Base-by-base conservation (phyloP, 495 filamentous ascomycete species). In the Hypoxylon crocopeplum region DNA sequence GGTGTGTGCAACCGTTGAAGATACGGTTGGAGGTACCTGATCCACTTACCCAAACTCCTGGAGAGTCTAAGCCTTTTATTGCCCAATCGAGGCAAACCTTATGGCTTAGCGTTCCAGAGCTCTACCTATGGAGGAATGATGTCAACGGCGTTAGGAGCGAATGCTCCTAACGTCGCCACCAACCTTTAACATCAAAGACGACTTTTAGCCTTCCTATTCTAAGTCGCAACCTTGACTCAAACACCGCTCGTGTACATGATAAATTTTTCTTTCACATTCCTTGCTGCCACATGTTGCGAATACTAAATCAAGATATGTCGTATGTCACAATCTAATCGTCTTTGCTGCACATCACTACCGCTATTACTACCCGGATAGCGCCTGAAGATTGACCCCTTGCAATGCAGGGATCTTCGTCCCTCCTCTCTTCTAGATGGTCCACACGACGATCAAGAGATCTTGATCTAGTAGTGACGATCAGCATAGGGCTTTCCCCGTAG, bases 91-190 rank as follows among this genome's bases (percentile, higher is more conserved):
- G 5, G 13, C 1, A 29, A 10, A 5, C 25, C 25, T 10, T 29
- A 10, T 29, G 10, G 5, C 10, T 5, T 29, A 29, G 25, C 25
- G 25, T 10, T 10, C 25, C 25, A 29, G n/a, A 2, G n/a, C 25
- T 15, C 27, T 27, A 19, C 15, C 1, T 33, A 24, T 22, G 11
- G 29, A 24, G n/a, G 13, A 42, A 57, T 57, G 53, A 57, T 36
- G 53, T 57, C 53, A 56, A 57, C 45, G 53, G 48, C 3, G 22
- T 57, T 29, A 42, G 49, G 38, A 53, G 29, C 19, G n/a, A 36
- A 42, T 20, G 16, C 37, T 53, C 27, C 49, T 44, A 32, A n/a
- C 15, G 25, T 19, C 37, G 49, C 49, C 38, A 33, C 38, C 41
- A 42, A 5, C 10, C 25, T n/a, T n/a, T n/a, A n/a, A n/a, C n/a